These are phyloP conservation scores for Pulveroboletus sp. DNA, from an alignment of 768 basidiomycete genomes.

Conservation along the genomic window DNA sequence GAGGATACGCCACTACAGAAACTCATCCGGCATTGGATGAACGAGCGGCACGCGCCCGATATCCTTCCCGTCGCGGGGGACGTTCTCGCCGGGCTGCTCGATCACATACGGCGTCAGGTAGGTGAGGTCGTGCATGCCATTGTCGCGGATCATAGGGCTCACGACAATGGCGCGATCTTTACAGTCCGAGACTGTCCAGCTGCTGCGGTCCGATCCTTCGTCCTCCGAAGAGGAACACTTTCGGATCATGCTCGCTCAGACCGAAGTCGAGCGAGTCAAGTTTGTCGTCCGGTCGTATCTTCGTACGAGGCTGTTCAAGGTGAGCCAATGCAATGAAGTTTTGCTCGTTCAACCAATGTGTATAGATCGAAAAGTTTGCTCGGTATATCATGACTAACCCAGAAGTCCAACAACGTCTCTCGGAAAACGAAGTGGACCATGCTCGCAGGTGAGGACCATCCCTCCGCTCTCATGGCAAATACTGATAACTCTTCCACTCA, in stretches of 20 bases:
- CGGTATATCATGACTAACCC: slow-evolving; percentile 70
- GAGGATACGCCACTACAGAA: slow-evolving; percentile 61
- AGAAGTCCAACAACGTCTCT: slow-evolving; percentile 71
- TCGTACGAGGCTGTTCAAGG: slow-evolving; percentile 83
- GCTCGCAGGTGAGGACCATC: slow-evolving; percentile 56
- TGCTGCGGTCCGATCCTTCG: slow-evolving; percentile 72
- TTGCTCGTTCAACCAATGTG: neutral
- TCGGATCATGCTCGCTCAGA: slow-evolving; percentile 88
- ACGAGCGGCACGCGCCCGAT: slow-evolving; percentile 80
- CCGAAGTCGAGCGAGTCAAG: slow-evolving; percentile 91
- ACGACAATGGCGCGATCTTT: neutral
- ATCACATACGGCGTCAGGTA: slow-evolving; percentile 83
- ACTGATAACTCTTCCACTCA: slow-evolving; percentile 26
- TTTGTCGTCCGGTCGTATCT: slow-evolving; percentile 89
- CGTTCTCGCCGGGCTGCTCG: slow-evolving; percentile 60
- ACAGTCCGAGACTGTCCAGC: slow-evolving; percentile 75
- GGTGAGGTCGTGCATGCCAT: slow-evolving; percentile 20
- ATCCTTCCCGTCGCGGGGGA: slow-evolving; percentile 70
- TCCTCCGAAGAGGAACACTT: slow-evolving; percentile 93
- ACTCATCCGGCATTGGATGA: slow-evolving; percentile 80
- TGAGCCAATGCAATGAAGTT: slow-evolving; percentile 22
- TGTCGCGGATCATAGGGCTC: neutral
- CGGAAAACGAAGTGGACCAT: slow-evolving; percentile 77
- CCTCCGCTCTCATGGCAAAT: neutral
- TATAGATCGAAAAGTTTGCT: slow-evolving; percentile 83